phyloP scores from a whole-genome alignment of 2,329 filamentous ascomycete genomes.

The Talaromyces sp. region DNA sequence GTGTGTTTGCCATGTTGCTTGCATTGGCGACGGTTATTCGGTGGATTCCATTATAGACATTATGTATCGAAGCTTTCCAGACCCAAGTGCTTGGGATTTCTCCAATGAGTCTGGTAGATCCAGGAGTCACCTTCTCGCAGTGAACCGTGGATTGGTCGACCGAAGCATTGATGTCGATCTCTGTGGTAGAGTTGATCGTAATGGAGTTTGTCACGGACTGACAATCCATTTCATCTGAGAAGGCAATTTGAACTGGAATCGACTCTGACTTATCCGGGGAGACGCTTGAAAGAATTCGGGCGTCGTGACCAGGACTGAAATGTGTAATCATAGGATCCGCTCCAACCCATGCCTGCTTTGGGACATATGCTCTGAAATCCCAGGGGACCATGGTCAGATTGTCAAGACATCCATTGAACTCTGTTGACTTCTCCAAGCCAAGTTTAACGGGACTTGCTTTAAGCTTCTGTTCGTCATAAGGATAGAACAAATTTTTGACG shows the following conservation, averaged over 20 bases:
- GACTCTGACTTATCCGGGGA: conserved; percentile 36
- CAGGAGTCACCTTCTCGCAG: conserved; percentile 40
- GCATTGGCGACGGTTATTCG: conserved; percentile 54
- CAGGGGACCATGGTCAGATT: conserved; percentile 50
- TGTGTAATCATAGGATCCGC: conserved; percentile 56
- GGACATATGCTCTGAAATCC: conserved; percentile 58
- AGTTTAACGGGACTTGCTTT: conserved; percentile 42
- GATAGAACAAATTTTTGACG: conserved; percentile 58
- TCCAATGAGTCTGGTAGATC: conserved; percentile 40
- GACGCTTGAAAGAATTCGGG: conserved; percentile 48
- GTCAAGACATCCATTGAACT: conserved; percentile 52
- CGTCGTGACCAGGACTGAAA: conserved; percentile 58
- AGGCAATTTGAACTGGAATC: conserved; percentile 51
- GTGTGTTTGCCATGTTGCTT: conserved; percentile 36
- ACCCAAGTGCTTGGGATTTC: conserved; percentile 52
- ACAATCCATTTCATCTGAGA: conserved; percentile 59
- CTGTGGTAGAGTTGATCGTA: conserved; percentile 50
- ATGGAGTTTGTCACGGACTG: conserved; percentile 48
- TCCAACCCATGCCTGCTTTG: conserved; percentile 43
- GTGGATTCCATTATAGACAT: conserved; percentile 59
- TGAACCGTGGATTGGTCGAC: conserved; percentile 42
- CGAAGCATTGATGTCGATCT: conserved; percentile 38
- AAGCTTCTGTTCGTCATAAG: conserved; percentile 39
- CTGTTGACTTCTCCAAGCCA: conserved; percentile 42
- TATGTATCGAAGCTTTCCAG: conserved; percentile 48